phyloP scores from a whole-genome alignment of 306 rosid species.

The Medicago truncatula region MtrunA17r5.0-ANR NC_053048.1:39045501-39046000 shows the following conservation, averaged over 20 bases:
- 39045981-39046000: neutral
- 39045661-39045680: constrained; percentile 34
- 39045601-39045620: constrained; percentile 40
- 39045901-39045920: neutral
- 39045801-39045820: constrained; percentile 87
- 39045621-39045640: constrained; percentile 29
- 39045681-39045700: neutral
- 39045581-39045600: constrained; percentile 39
- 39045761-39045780: constrained; percentile 71
- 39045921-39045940: neutral
- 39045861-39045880: constrained; percentile 5
- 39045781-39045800: constrained; percentile 70
- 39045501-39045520: constrained; percentile 21
- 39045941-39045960: neutral
- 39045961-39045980: neutral
- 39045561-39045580: constrained; percentile 37
- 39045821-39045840: constrained; percentile 70
- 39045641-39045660: constrained; percentile 32
- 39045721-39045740: constrained; percentile 57
- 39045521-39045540: constrained; percentile 33
- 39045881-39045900: constrained; percentile 7
- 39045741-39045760: constrained; percentile 72
- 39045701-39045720: constrained; percentile 43
- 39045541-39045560: neutral
- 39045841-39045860: neutral